Conservation (phyloP, 75 land plant genomes). For the Sequoia sempervirens region DNA sequence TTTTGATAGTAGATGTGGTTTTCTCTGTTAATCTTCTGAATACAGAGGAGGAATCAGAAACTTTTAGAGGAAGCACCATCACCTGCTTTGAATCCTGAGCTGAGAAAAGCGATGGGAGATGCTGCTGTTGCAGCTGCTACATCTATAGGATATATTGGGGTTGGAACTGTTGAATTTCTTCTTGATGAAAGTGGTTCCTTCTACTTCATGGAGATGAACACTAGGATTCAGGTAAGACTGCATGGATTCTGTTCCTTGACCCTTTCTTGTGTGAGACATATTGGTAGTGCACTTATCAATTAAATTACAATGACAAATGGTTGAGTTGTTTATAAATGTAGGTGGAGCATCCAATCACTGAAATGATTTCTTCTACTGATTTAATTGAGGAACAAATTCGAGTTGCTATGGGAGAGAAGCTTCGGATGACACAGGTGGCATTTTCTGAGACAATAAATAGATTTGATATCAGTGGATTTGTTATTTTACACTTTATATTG, state of each 20-base stretch:
- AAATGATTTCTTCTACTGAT: constrained; percentile 89
- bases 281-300: neutral
- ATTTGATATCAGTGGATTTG: neutral
- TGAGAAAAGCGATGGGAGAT: constrained; percentile 96
- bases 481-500: neutral
- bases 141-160: constrained; percentile 91
- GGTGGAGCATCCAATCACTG: constrained; percentile 99
- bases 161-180: constrained; percentile 92
- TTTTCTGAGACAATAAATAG: neutral
- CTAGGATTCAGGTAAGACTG: constrained; percentile 72
- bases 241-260: neutral
- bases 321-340: constrained; percentile 10
- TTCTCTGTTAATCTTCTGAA: neutral
- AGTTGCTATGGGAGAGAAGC: constrained; percentile 89
- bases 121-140: constrained; percentile 94
- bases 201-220: constrained; percentile 99
- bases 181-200: constrained; percentile 89
- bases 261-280: neutral
- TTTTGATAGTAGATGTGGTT: neutral
- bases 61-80: constrained; percentile 97
- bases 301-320: neutral
- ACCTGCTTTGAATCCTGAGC: constrained; percentile 83
- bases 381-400: constrained; percentile 95
- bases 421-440: constrained; percentile 74
- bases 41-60: constrained; percentile 91